phyloP scores from a whole-genome alignment of 2,329 filamentous ascomycete genomes.

The Aphanoascus verrucosus region DNA sequence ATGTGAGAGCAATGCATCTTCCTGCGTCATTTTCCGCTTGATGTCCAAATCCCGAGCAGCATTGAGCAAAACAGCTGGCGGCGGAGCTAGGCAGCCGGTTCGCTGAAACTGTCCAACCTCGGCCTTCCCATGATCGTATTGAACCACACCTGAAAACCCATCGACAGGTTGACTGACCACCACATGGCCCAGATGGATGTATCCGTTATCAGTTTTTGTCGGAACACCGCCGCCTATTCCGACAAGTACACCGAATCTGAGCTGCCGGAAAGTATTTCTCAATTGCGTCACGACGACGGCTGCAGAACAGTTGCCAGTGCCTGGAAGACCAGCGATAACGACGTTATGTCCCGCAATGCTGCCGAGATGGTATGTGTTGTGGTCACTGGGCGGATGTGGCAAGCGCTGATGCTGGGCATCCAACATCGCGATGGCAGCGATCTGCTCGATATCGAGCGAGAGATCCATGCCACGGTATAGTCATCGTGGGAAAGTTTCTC shows the following conservation, averaged over 20 bases:
- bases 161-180: constrained; percentile 11
- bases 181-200: constrained; percentile 20
- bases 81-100: constrained; percentile 15
- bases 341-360: constrained; percentile 18
- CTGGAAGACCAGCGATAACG: constrained; percentile 16
- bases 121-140: constrained; percentile 17
- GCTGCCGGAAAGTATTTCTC: constrained; percentile 15
- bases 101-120: constrained; percentile 7
- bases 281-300: constrained; percentile 15
- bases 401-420: constrained; percentile 4
- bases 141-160: constrained; percentile 12
- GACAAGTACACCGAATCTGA: constrained; percentile 19
- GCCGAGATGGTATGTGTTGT: constrained; percentile 19
- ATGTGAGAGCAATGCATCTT: not conserved
- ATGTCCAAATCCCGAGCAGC: constrained; percentile 18
- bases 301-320: constrained; percentile 15
- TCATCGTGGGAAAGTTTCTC: no score
- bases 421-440: constrained; percentile 11
- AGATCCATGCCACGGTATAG: constrained; percentile 16
- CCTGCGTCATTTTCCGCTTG: no score
- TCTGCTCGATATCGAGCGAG: constrained; percentile 9
- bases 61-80: constrained; percentile 16
- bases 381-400: constrained; percentile 9
- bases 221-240: constrained; percentile 21
- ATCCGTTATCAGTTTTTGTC: not conserved